These are phyloP conservation scores for Xylaria sp. DNA, from an alignment of 2,329 filamentous ascomycete genomes.

Conservation along the genomic window DNA sequence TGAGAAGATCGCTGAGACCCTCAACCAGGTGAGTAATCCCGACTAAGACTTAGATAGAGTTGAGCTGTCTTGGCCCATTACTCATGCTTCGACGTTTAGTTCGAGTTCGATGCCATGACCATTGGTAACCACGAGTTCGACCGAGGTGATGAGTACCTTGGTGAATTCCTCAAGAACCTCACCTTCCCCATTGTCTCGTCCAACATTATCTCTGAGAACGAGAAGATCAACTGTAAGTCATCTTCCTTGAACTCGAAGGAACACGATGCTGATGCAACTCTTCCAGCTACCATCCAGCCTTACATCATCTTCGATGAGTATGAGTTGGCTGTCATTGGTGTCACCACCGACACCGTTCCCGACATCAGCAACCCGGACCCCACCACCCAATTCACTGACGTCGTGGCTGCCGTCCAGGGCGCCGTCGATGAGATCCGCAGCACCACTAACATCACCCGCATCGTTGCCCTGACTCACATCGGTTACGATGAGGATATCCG, in stretches of 20 bases:
- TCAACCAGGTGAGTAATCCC: conserved; percentile 42
- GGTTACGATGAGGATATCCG: conserved; percentile 60
- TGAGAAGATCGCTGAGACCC: conserved; percentile 61
- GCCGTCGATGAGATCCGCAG: conserved; percentile 57
- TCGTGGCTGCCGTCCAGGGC: conserved; percentile 53
- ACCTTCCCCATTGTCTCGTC: conserved; percentile 61
- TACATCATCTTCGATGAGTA: conserved; percentile 60
- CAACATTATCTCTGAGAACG: conserved; percentile 57
- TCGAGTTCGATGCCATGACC: conserved; percentile 64
- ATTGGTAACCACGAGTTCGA: conserved; percentile 65
- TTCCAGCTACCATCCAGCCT: conserved; percentile 52
- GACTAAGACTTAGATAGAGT: not conserved
- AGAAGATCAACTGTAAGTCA: conserved; percentile 45
- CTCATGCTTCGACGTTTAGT: conserved; percentile 28
- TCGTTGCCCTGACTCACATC: conserved; percentile 62
- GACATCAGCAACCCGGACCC: conserved; percentile 54
- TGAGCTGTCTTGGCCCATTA: not conserved
- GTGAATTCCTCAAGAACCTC: conserved; percentile 56
- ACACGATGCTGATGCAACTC: not conserved
- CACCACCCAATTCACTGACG: conserved; percentile 54
- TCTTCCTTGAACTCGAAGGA: not conserved
- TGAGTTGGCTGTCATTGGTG: conserved; percentile 57
- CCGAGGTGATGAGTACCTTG: conserved; percentile 57
- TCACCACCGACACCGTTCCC: conserved; percentile 55
- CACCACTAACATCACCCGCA: conserved; percentile 57